Percentiles rank a stretch among this genome's conserved stretches.
Conservation (phyloP, 2,329 filamentous ascomycete genomes). For the Arthroderma uncinatum region DNA sequence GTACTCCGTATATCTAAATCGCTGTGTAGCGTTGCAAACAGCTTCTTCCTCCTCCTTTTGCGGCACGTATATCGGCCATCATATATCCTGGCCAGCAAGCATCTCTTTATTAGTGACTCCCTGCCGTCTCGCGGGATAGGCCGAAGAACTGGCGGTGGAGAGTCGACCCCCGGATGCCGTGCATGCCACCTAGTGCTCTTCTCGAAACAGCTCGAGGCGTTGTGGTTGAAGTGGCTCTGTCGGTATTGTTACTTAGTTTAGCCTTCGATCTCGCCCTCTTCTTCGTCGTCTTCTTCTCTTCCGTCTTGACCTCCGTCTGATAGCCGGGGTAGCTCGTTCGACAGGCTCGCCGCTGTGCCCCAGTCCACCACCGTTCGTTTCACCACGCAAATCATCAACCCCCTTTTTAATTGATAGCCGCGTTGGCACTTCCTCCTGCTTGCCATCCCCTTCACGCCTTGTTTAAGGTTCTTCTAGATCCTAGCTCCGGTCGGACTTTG, state of each 20-base stretch:
- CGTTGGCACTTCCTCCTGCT: not conserved
- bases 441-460: not conserved
- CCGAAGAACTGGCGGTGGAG: slow-evolving; percentile 9
- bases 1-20: too few relatives aligned
- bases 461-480: not conserved
- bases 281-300: not conserved
- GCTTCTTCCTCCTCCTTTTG: not conserved
- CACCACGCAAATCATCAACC: not conserved
- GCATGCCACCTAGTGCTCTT: not conserved
- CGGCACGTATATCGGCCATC: not conserved
- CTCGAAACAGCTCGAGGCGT: not conserved
- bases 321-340: too few relatives aligned
- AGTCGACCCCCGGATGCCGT: not conserved
- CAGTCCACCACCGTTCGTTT: not conserved
- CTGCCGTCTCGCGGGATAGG: not conserved
- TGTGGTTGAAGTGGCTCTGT: too few relatives aligned
- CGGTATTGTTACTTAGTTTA: not conserved
- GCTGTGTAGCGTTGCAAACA: not conserved
- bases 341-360: too few relatives aligned
- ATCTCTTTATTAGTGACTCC: not conserved
- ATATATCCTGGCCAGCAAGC: not conserved
- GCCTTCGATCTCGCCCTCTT: not conserved
- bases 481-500: not conserved
- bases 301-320: not conserved
- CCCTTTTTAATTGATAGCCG: slow-evolving; percentile 5